These are phyloP conservation scores for Lactifluus echinatus DNA, from an alignment of 768 basidiomycete species.

Conservation along the genomic window DNA sequence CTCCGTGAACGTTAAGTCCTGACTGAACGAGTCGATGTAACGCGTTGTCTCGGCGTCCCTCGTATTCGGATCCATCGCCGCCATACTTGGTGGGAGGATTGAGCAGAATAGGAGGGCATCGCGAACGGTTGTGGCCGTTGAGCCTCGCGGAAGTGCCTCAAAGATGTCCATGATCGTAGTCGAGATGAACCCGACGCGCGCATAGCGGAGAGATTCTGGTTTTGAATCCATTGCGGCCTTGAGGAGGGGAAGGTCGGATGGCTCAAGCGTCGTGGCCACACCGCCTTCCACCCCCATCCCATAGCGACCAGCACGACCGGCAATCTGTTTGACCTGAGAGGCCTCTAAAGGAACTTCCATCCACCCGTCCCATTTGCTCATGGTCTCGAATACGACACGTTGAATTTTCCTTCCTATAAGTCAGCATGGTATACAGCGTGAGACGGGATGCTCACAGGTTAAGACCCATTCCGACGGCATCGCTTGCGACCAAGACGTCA, in stretches of 20 bases:
- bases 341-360: slow-evolving; percentile 40
- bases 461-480: slow-evolving; percentile 95
- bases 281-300: slow-evolving; percentile 55
- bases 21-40: slow-evolving; percentile 36
- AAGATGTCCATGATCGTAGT: slow-evolving; percentile 26
- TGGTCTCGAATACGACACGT: slow-evolving; percentile 67
- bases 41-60: slow-evolving; percentile 28
- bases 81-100: slow-evolving; percentile 36
- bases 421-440: background rate
- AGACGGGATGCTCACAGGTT: slow-evolving; percentile 61
- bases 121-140: slow-evolving; percentile 36
- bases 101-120: slow-evolving; percentile 45
- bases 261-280: slow-evolving; percentile 61
- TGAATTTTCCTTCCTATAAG: slow-evolving; percentile 84
- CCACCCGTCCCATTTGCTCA: slow-evolving; percentile 53
- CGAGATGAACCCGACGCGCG: slow-evolving; percentile 34
- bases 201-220: slow-evolving; percentile 42
- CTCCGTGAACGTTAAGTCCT: slow-evolving; percentile 36
- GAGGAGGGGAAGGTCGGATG: slow-evolving; percentile 54
- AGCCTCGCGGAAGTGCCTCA: slow-evolving; percentile 36
- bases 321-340: slow-evolving; percentile 89
- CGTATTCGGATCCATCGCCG: slow-evolving; percentile 27
- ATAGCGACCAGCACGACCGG: slow-evolving; percentile 87
- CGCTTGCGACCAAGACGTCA: slow-evolving; percentile 87
- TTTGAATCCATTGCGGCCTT: slow-evolving; percentile 44